phyloP scores from a whole-genome alignment of 2,329 filamentous ascomycete species.

The Stagonosporopsis cucurbitacearum region DNA sequence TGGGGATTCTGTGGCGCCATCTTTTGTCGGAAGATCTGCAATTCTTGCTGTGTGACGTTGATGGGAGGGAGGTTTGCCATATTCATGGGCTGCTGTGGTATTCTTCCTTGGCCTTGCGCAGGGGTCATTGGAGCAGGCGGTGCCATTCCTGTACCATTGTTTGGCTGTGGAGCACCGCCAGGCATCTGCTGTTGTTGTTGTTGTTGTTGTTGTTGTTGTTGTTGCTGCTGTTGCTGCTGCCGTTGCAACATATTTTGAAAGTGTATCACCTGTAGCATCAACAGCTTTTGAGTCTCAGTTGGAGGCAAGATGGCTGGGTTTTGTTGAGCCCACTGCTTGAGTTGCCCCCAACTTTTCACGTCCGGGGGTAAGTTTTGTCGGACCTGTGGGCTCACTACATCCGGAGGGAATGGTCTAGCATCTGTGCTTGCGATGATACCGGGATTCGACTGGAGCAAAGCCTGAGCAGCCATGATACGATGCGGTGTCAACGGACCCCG shows the following conservation, averaged over 20 bases:
- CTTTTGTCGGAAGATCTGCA: constrained; percentile 47
- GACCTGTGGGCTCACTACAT: constrained; percentile 32
- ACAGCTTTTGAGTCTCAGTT: constrained; percentile 38
- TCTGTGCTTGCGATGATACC: constrained; percentile 45
- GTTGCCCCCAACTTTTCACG: constrained; percentile 62
- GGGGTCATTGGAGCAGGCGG: constrained; percentile 51
- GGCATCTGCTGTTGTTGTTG: constrained; percentile 20
- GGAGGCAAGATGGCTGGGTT: constrained; percentile 48
- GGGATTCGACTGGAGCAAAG: constrained; percentile 41
- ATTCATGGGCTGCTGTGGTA: constrained; percentile 38
- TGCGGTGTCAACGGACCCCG: constrained; percentile 37
- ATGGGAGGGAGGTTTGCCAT: constrained; percentile 35
- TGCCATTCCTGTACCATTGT: constrained; percentile 34
- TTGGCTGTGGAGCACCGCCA: constrained; percentile 31
- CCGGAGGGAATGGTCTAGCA: constrained; percentile 39
- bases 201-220: constrained; percentile 25
- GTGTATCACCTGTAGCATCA: constrained; percentile 52
- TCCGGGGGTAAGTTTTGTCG: constrained; percentile 53
- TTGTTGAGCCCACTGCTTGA: constrained; percentile 60
- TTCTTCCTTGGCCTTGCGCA: constrained; percentile 34
- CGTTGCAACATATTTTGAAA: constrained; percentile 50
- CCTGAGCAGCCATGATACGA: constrained; percentile 34
- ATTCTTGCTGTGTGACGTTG: constrained; percentile 50
- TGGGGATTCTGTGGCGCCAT: constrained; percentile 28
- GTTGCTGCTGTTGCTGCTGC: constrained; percentile 12